phyloP scores from a whole-genome alignment of 1,284 basidiomycete genomes.

The Ustilago cynodontis region DNA sequence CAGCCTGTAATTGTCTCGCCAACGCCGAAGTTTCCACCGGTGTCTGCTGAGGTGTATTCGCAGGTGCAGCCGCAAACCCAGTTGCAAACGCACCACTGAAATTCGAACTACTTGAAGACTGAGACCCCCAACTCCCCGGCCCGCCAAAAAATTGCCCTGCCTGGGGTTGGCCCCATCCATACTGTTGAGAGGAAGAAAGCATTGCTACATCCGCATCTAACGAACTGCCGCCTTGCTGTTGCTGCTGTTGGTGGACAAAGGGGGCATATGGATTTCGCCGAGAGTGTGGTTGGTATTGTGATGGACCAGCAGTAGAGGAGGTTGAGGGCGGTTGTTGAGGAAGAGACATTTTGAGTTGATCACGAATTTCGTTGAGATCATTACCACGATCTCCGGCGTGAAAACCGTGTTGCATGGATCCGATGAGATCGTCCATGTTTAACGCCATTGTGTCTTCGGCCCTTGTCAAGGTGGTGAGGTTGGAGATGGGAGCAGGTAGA shows the following conservation, averaged over 20 bases:
- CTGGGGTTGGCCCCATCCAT: conserved; percentile 8
- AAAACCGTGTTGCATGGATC: conserved; percentile 60
- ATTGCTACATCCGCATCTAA: conserved; percentile 52
- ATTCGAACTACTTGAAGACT: conserved; percentile 17
- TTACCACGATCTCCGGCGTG: conserved; percentile 60
- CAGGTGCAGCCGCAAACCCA: conserved; percentile 42
- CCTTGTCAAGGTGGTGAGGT: not conserved
- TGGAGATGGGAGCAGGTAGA: too few relatives aligned
- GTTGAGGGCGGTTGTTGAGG: conserved; percentile 16
- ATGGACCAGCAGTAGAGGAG: conserved; percentile 8
- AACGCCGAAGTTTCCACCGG: conserved; percentile 52
- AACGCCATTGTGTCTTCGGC: conserved; percentile 48
- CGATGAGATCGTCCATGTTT: conserved; percentile 64
- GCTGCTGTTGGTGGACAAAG: not conserved
- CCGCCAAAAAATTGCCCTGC: conserved; percentile 26
- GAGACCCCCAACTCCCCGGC: conserved; percentile 32
- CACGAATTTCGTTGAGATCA: conserved; percentile 58
- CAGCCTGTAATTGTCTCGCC: conserved; percentile 49
- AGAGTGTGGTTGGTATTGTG: not conserved
- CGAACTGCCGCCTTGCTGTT: conserved; percentile 14
- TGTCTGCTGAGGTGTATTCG: conserved; percentile 57
- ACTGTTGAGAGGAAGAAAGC: conserved; percentile 34
- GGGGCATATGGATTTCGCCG: not conserved
- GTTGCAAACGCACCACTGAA: conserved; percentile 2
- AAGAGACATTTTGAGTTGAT: conserved; percentile 50